Conservation (phyloP, 2,329 filamentous ascomycete species). For the Ophiocordyceps polyrhachis-furcata region DNA sequence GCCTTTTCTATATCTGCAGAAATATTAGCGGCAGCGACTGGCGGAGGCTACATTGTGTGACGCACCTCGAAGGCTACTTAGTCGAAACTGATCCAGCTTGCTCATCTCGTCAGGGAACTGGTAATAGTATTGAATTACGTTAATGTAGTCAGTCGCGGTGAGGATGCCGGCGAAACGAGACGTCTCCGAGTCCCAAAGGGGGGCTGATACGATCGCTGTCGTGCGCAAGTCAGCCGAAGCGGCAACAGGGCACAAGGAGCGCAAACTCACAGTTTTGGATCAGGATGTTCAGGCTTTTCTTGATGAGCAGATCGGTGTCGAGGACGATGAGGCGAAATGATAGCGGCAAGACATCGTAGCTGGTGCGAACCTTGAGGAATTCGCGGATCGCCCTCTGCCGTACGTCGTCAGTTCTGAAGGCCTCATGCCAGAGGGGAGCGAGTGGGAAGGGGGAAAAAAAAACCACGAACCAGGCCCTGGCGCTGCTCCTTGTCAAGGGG, state of each 20-base stretch:
- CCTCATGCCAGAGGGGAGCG: not conserved
- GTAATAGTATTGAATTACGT: conserved; percentile 98
- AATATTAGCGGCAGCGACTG: not conserved
- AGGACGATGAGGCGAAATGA: conserved; percentile 93
- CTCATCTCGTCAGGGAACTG: conserved; percentile 82
- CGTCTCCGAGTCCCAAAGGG: conserved; percentile 85
- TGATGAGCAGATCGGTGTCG: conserved; percentile 86
- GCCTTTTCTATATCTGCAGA: conserved; percentile 76
- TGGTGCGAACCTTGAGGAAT: conserved; percentile 89
- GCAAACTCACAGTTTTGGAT: conserved; percentile 66
- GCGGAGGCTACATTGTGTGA: not conserved
- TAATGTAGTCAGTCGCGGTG: conserved; percentile 94
- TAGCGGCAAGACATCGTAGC: conserved; percentile 91
- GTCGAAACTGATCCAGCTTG: conserved; percentile 80
- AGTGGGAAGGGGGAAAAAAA: not conserved
- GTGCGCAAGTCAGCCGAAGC: conserved; percentile 1
- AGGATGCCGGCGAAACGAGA: conserved; percentile 87
- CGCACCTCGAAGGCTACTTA: conserved; percentile 79
- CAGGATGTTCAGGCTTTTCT: conserved; percentile 89
- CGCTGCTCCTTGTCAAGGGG: conserved; percentile 59
- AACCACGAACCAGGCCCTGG: conserved; percentile 47
- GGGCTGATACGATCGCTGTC: conserved; percentile 86
- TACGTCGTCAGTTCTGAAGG: not conserved
- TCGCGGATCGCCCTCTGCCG: conserved; percentile 72
- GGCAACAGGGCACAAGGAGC: not conserved